Base-by-base conservation (phyloP, 1,284 basidiomycete species). In the Pseudozyma sp. region DNA sequence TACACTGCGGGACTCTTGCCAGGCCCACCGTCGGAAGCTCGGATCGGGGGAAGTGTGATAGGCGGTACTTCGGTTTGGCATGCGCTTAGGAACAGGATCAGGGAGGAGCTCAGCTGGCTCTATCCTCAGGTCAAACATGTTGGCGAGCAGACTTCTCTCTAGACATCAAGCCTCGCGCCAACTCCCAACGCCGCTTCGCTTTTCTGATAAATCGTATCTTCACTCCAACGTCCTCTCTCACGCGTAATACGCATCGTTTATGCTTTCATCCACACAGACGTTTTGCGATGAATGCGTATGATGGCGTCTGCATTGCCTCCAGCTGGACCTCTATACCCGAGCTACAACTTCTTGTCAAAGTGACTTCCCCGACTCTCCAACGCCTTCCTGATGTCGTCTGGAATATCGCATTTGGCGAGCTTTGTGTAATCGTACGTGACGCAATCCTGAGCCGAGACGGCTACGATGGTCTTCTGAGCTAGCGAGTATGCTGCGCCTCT, bases 371-470 rank as follows among this genome's bases (percentile, higher is more conserved):
- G 56, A 2, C 35, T 30, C 35, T 77, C 60, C 14, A 80, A 24
- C 0, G 66, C 75, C 6, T 45, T 24, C 3, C 51, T 40, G 34
- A 79, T 48, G 37, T 78, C 72, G 2, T 61, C 24, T 2, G 79
- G 79, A 29, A 81, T 74, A 10, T 65, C 54, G 59, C 77, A 73
- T 48, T 81, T 81, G n/a, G 63, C 39, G 29, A 76, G 59, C 46
- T 63, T 48, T 4, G 63, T 68, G 42, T 79, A 81, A 52, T 81
- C 79, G 65, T 79, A 81, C 1, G 67, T 68, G 14, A 81, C 79
- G 37, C 67, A 63, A 39, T 76, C 68, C 30, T 79, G 74, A 17
- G 68, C 68, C 29, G 69, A 65, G 7, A 75, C 61, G 11, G 79
- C 77, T 3, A 78, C 77, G 31, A 81, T 69, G 10, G 55, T 63